Conservation (phyloP, 1,284 basidiomycete species). For the Veloboletus limbatus region DNA sequence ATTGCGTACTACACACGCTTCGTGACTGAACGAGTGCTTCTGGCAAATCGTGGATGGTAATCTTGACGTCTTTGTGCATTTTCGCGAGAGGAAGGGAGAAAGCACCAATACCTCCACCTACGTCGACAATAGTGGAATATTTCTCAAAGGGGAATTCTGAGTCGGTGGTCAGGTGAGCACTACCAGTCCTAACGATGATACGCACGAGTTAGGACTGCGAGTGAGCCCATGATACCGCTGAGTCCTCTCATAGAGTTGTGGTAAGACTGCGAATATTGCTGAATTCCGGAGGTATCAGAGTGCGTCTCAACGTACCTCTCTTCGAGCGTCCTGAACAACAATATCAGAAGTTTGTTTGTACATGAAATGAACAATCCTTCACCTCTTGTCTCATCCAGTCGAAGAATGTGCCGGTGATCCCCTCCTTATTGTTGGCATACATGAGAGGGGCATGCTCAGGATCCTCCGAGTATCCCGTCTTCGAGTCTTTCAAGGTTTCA, state of each 20-base stretch:
- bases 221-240: slow-evolving; percentile 26
- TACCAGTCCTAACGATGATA: background rate
- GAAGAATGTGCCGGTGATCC: slow-evolving; percentile 28
- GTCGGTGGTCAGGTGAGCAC: background rate
- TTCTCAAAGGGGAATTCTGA: slow-evolving; percentile 30
- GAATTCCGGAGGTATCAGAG: background rate
- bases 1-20: too few species aligned
- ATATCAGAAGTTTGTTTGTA: background rate
- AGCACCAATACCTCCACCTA: slow-evolving; percentile 35
- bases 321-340: slow-evolving; percentile 10
- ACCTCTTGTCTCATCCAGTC: slow-evolving; percentile 30
- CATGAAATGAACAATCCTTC: background rate
- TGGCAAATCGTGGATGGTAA: slow-evolving; percentile 33
- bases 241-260: slow-evolving; percentile 29
- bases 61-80: slow-evolving; percentile 25
- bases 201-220: slow-evolving; percentile 25
- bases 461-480: slow-evolving; percentile 23
- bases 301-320: slow-evolving; percentile 15
- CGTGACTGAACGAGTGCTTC: slow-evolving; percentile 24
- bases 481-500: slow-evolving; percentile 28
- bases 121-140: slow-evolving; percentile 29
- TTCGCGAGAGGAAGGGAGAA: slow-evolving; percentile 30
- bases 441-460: slow-evolving; percentile 23
- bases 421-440: slow-evolving; percentile 20
- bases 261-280: slow-evolving; percentile 17